These are phyloP conservation scores for Phytophthora crassamura DNA, from an alignment of 352 stramenopile species.

Conservation along the genomic window DNA sequence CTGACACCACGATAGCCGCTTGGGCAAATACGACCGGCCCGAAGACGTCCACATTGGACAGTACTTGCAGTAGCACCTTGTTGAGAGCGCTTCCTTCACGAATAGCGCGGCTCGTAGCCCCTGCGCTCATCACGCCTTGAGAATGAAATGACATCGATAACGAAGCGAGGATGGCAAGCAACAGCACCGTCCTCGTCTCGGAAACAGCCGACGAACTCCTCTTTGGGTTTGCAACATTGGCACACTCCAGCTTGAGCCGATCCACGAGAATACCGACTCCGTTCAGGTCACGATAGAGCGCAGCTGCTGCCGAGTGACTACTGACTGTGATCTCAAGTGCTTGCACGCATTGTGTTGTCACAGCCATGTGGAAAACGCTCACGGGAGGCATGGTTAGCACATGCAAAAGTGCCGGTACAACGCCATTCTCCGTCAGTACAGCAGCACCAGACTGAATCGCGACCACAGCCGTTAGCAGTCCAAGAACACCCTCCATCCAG, in stretches of 20 bases:
- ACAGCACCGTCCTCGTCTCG: slow-evolving; percentile 70
- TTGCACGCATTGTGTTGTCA: slow-evolving; percentile 85
- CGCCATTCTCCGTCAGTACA: slow-evolving; percentile 85
- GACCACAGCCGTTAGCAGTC: slow-evolving; percentile 75
- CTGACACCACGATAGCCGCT: slow-evolving; percentile 91
- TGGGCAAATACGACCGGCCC: slow-evolving; percentile 94
- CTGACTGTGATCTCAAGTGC: slow-evolving; percentile 85
- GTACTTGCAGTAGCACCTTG: slow-evolving; percentile 89
- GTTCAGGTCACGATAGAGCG: slow-evolving; percentile 86
- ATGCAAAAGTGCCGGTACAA: slow-evolving; percentile 82
- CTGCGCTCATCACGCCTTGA: slow-evolving; percentile 89
- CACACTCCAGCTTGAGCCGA: slow-evolving; percentile 64
- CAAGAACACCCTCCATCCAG: slow-evolving; percentile 85
- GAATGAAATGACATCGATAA: slow-evolving; percentile 89
- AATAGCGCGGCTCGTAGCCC: slow-evolving; percentile 87
- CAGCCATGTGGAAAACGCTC: slow-evolving; percentile 66
- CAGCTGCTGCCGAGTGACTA: slow-evolving; percentile 66
- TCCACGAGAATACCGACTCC: slow-evolving; percentile 87
- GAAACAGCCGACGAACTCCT: slow-evolving; percentile 23
- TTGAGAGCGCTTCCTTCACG: slow-evolving; percentile 88
- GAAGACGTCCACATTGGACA: slow-evolving; percentile 92
- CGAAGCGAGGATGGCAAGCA: slow-evolving; percentile 75
- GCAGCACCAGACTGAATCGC: slow-evolving; percentile 77
- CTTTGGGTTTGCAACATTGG: slow-evolving; percentile 36
- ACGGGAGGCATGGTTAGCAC: slow-evolving; percentile 68